A percentile compares a stretch with the other conserved stretches of the same genome.
These are phyloP conservation scores for Plantago elongata DNA, from an alignment of 257 asterid species.

Conservation along the genomic window DNA sequence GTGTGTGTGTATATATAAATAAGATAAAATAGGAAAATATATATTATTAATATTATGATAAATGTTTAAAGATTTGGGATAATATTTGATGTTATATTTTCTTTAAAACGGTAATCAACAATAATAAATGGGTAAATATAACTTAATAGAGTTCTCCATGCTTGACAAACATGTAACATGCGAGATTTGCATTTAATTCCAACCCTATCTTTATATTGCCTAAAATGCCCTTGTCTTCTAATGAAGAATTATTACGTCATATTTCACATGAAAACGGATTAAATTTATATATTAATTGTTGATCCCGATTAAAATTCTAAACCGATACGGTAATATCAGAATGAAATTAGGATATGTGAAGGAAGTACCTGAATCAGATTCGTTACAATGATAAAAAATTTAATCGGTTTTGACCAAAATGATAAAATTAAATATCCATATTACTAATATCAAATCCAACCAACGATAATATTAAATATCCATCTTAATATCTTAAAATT, in stretches of 20 bases:
- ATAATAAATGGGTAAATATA: slow-evolving; percentile 31
- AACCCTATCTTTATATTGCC: slow-evolving; percentile 26
- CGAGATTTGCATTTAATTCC: slow-evolving; percentile 50
- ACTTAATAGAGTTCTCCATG: slow-evolving; percentile 24
- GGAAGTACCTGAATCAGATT: neutral
- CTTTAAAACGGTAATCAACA: slow-evolving; percentile 46
- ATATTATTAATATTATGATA: neutral
- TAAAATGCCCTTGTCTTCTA: slow-evolving; percentile 26
- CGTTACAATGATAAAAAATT: too few relatives aligned
- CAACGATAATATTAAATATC: too few relatives aligned
- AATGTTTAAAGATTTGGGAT: slow-evolving; percentile 26
- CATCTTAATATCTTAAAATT: too few relatives aligned
- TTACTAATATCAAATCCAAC: too few relatives aligned
- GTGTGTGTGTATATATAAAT: slow-evolving; percentile 8
- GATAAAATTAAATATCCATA: too few relatives aligned
- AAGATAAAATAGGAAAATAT: neutral
- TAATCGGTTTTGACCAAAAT: too few relatives aligned
- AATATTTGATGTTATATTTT: slow-evolving; percentile 27
- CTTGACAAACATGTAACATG: slow-evolving; percentile 65
- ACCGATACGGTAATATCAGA: slow-evolving; percentile 16
- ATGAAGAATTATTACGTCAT: neutral
- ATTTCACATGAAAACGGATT: neutral
- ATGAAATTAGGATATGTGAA: slow-evolving; percentile 12
- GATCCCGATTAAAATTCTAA: neutral
- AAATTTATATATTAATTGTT: neutral